Evolutionary conservation across 306 rosid species (phyloP).

Genomic region (Delonix regia): DNA sequence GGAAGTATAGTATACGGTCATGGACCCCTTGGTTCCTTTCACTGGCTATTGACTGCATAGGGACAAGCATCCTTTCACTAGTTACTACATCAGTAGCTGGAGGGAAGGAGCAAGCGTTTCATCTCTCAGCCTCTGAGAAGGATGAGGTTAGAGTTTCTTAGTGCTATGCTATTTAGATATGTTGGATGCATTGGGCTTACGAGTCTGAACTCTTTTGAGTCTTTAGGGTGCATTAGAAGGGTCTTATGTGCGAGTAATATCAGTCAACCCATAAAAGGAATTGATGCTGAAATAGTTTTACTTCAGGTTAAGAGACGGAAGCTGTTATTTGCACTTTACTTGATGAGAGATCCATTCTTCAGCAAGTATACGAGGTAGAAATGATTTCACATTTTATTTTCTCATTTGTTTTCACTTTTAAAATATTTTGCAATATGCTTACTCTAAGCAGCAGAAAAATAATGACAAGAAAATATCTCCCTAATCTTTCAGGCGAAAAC

Average conservation of each 20-base stretch:
- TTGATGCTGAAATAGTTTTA: constrained; percentile 36
- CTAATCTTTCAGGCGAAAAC: constrained; percentile 61
- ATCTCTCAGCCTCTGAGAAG: constrained; percentile 70
- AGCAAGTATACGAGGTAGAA: constrained; percentile 77
- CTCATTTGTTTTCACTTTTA: neutral
- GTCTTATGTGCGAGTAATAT: constrained; percentile 11
- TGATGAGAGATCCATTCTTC: constrained; percentile 98
- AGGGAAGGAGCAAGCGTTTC: constrained; percentile 46
- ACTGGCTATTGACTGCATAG: constrained; percentile 64
- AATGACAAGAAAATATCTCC: neutral
- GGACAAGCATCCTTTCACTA: constrained; percentile 63
- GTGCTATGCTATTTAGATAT: constrained; percentile 14
- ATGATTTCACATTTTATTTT: constrained; percentile 4
- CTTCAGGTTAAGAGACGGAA: constrained; percentile 77
- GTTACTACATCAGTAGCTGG: constrained; percentile 48
- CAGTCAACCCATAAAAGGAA: constrained; percentile 3
- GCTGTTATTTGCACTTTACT: constrained; percentile 80
- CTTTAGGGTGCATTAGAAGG: constrained; percentile 1
- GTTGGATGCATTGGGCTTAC: neutral
- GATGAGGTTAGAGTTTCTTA: constrained; percentile 73
- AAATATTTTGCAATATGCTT: neutral
- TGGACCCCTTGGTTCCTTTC: constrained; percentile 97
- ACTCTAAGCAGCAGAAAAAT: constrained; percentile 7
- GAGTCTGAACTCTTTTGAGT: neutral
- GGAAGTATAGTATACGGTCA: constrained; percentile 71